Base-by-base conservation (phyloP, 1,139 yeast genomes). In the Eremothecium sinecaudum region DNA sequence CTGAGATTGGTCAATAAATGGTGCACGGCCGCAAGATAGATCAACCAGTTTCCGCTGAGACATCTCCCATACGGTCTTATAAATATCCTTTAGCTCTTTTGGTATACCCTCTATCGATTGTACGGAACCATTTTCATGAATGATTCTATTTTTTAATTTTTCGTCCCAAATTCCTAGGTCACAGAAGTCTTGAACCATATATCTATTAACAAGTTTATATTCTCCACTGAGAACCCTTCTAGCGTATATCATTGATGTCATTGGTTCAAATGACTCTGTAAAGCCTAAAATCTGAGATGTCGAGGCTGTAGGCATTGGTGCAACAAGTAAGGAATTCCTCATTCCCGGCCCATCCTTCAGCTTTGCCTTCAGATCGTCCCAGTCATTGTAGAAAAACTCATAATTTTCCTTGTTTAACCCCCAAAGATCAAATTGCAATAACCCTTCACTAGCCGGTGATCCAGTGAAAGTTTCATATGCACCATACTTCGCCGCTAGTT, bases 241-340 rank as follows among this genome's bases (percentile, higher is more conserved):
- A 28, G 84, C 72, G 61, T 81, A 83, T 45, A 84, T 76, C 60
- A 84, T 83, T 26, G 93, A 80, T 15, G 94, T 82, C 58, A 79
- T 75, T 9, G 95, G 95, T 61, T 83, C 95, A 60, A 83, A 84
- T 56, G 94, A 84, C 60, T 83, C 95, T 53, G 79, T 83, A 64
- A 72, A 79, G 21, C 94, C 95, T 45, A 83, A 64, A 36, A 83
- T 83, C 60, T 83, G 94, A 4, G 94, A 84, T 0, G 95, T 83
- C 2, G 94, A 82, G 1, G 94, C 94, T n/a, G 94, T 83, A 12
- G 95, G 95, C 95, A 83, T 83, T 29, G 94, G 94, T 2, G 92
- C 95, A 36, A 82, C 86, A 34, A 84, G 65, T 48, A 83, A 63
- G 7, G 94, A 83, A 63, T 83, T 83, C 53, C 94, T 67, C 41